These are phyloP conservation scores for Bipolaris oryzae DNA, from an alignment of 2,329 filamentous ascomycete species.

Conservation along the genomic window DNA sequence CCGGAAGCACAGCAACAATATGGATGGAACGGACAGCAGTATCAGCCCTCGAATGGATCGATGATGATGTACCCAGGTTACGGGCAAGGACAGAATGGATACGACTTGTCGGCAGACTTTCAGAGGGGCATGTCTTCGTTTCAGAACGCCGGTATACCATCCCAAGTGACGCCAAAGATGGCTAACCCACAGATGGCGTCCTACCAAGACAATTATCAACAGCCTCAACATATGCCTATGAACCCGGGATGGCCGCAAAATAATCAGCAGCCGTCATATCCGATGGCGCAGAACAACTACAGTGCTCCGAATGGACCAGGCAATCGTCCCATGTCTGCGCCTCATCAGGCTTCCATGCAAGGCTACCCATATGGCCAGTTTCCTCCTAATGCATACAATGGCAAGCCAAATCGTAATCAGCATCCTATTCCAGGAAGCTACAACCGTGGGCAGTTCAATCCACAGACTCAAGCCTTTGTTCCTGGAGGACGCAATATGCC, in stretches of 20 bases:
- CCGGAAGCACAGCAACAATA: slow-evolving; percentile 47
- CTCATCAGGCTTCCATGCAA: slow-evolving; percentile 45
- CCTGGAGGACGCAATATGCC: slow-evolving; percentile 60
- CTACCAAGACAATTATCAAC: slow-evolving; percentile 43
- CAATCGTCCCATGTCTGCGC: slow-evolving; percentile 47
- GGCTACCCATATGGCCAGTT: slow-evolving; percentile 80
- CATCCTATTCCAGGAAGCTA: slow-evolving; percentile 86
- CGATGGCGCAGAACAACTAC: slow-evolving; percentile 35
- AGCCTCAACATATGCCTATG: slow-evolving; percentile 36
- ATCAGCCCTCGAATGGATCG: slow-evolving; percentile 31
- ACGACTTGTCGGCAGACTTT: slow-evolving; percentile 54
- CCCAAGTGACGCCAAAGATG: slow-evolving; percentile 49
- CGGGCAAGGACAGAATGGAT: slow-evolving; percentile 44
- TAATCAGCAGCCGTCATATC: slow-evolving; percentile 38
- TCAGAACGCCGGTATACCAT: slow-evolving; percentile 44
- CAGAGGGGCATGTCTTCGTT: slow-evolving; percentile 55
- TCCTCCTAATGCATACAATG: slow-evolving; percentile 64
- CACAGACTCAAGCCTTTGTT: slow-evolving; percentile 90
- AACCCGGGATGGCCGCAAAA: slow-evolving; percentile 43
- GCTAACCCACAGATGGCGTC: slow-evolving; percentile 42
- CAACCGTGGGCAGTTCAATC: slow-evolving; percentile 87
- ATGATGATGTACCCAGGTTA: slow-evolving; percentile 39
- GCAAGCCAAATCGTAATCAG: slow-evolving; percentile 72
- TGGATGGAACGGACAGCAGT: slow-evolving; percentile 43
- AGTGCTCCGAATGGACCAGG: slow-evolving; percentile 29